Evolutionary conservation across 208 protist species (phyloP).

Genomic region (Balamuthia mandrillaris): DNA sequence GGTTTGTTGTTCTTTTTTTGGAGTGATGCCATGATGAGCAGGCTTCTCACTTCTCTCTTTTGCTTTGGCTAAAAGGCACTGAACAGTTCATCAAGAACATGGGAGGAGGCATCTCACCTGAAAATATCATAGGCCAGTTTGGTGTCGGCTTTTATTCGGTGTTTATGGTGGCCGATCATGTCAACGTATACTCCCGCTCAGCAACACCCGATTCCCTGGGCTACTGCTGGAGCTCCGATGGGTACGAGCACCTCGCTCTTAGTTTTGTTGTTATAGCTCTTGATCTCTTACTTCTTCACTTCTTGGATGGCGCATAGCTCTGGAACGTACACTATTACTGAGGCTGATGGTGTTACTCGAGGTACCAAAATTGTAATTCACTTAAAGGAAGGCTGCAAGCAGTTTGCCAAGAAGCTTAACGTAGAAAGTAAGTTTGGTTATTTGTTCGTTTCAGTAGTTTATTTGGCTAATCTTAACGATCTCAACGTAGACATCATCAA

Average conservation of each 20-base stretch:
- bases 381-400: conserved; percentile 86
- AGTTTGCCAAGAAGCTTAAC: conserved; percentile 86
- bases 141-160: conserved; percentile 95
- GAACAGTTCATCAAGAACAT: conserved; percentile 30
- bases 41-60: too few relatives aligned
- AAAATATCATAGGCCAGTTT: conserved; percentile 86
- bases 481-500: conserved; percentile 79
- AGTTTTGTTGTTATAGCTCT: neutral
- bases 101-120: neutral
- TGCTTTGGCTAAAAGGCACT: neutral
- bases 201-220: conserved; percentile 74
- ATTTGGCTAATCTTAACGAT: neutral
- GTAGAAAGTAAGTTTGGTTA: conserved; percentile 81
- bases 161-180: conserved; percentile 94
- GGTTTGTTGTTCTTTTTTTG: too few relatives aligned
- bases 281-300: neutral
- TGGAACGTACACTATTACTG: conserved; percentile 87
- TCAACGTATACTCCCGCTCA: conserved; percentile 86
- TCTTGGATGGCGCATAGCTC: conserved; percentile 40
- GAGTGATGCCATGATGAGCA: too few relatives aligned
- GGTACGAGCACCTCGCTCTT: too few relatives aligned
- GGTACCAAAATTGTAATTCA: conserved; percentile 95
- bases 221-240: conserved; percentile 91
- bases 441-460: too few relatives aligned
- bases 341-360: conserved; percentile 88